Conservation (phyloP, 352 stramenopile species). For the Halophytophthora batemanensis region DNA sequence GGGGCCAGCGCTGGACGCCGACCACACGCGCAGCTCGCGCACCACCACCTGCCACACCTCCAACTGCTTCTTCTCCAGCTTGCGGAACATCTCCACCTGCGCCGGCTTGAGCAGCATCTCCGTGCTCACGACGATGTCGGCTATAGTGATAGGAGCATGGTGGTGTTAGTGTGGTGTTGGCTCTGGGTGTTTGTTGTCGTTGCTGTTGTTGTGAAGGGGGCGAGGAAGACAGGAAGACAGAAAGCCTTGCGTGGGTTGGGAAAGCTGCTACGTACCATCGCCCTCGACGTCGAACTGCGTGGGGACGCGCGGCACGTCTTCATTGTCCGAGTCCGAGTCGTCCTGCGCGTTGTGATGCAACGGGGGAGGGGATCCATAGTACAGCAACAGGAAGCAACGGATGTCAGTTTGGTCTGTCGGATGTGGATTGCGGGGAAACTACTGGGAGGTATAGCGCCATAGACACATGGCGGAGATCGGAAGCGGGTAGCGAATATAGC, state of each 20-base stretch:
- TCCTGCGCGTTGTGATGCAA: slow-evolving; percentile 22
- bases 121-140: slow-evolving; percentile 76
- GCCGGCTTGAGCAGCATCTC: slow-evolving; percentile 56
- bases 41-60: slow-evolving; percentile 89
- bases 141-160: slow-evolving; percentile 22
- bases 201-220: not conserved
- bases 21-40: slow-evolving; percentile 85
- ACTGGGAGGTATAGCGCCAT: not conserved
- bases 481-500: not conserved
- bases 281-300: slow-evolving; percentile 82
- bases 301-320: slow-evolving; percentile 55
- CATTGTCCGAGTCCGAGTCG: slow-evolving; percentile 58
- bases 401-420: not conserved
- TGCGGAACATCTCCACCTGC: slow-evolving; percentile 68
- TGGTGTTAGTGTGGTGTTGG: not conserved
- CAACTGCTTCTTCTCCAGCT: slow-evolving; percentile 71
- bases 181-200: too few species aligned
- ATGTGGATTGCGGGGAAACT: not conserved
- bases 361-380: not conserved
- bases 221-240: slow-evolving; percentile 2
- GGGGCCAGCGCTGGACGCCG: slow-evolving; percentile 60
- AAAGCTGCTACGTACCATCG: slow-evolving; percentile 43
- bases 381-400: not conserved
- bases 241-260: not conserved
- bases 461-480: not conserved